These are phyloP conservation scores for Papiliotrema laurentii DNA, from an alignment of 1,284 basidiomycete genomes.

Conservation along the genomic window DNA sequence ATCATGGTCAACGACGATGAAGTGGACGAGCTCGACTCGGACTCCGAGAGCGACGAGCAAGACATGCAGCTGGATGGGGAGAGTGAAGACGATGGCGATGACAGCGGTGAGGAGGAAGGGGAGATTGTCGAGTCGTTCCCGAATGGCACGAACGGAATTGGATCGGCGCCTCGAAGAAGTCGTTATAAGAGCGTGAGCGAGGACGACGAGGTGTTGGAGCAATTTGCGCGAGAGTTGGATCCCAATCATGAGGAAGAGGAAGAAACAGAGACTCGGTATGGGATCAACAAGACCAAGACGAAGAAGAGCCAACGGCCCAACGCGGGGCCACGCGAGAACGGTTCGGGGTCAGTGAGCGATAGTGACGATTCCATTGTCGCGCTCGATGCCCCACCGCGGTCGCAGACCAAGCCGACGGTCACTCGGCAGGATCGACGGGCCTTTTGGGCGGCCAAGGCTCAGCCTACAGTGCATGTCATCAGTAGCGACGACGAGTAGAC, in stretches of 20 bases:
- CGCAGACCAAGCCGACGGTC: not conserved
- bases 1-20: slow-evolving; percentile 35
- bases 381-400: not conserved
- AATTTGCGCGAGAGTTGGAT: not conserved
- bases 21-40: slow-evolving; percentile 13
- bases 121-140: slow-evolving; percentile 4
- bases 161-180: not conserved
- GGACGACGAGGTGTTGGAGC: slow-evolving; percentile 5
- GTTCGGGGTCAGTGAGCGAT: not conserved
- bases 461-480: not conserved
- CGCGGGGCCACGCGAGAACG: not conserved
- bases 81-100: slow-evolving; percentile 10
- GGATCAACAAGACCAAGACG: slow-evolving; percentile 3
- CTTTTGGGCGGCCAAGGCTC: slow-evolving; percentile 13
- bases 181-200: slow-evolving; percentile 7
- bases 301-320: not conserved
- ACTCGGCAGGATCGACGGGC: slow-evolving; percentile 3
- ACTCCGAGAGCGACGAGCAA: slow-evolving; percentile 9
- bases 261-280: slow-evolving; percentile 8
- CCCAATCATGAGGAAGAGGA: not conserved
- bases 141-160: slow-evolving; percentile 1
- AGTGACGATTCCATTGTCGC: slow-evolving; percentile 5
- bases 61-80: slow-evolving; percentile 5
- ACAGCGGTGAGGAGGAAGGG: slow-evolving; percentile 8
- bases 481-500: slow-evolving; percentile 1